Conservation (phyloP, 306 rosid species). For the Rubus parviflorus region DNA sequence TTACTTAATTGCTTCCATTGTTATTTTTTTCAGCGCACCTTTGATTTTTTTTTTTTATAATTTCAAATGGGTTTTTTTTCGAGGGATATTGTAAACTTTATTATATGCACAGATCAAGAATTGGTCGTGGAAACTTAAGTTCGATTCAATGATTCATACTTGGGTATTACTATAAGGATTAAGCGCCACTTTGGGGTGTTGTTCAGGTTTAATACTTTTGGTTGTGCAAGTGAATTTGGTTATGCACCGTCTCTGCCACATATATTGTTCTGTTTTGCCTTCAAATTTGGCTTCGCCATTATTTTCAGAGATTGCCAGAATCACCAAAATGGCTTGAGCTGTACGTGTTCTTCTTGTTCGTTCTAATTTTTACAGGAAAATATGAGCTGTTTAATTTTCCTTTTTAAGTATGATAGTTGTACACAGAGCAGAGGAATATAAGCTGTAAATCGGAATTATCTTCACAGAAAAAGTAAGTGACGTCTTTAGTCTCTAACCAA, state of each 20-base stretch:
- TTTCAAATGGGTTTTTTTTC: neutral
- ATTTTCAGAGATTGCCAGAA: neutral
- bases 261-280: neutral
- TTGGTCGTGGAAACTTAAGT: conserved; percentile 21
- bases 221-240: too few relatives aligned
- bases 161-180: neutral
- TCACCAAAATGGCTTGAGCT: neutral
- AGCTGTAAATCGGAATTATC: neutral
- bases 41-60: neutral
- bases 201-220: too few relatives aligned
- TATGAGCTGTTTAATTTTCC: neutral
- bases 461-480: too few relatives aligned
- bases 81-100: conserved; percentile 15
- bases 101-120: conserved; percentile 8
- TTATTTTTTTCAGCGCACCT: neutral
- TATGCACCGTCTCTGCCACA: neutral
- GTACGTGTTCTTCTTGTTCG: too few relatives aligned
- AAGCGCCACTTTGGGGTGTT: conserved; percentile 2
- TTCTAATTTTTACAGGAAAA: neutral
- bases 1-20: neutral
- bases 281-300: neutral
- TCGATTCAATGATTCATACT: conserved; percentile 17
- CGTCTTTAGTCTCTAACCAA: neutral
- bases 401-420: neutral
- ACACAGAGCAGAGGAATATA: neutral